Percentiles rank a stretch among this genome's conserved stretches.
Evolutionary conservation across 2,329 filamentous ascomycete species (phyloP).

Genomic region (Aphanoascus verrucosus): DNA sequence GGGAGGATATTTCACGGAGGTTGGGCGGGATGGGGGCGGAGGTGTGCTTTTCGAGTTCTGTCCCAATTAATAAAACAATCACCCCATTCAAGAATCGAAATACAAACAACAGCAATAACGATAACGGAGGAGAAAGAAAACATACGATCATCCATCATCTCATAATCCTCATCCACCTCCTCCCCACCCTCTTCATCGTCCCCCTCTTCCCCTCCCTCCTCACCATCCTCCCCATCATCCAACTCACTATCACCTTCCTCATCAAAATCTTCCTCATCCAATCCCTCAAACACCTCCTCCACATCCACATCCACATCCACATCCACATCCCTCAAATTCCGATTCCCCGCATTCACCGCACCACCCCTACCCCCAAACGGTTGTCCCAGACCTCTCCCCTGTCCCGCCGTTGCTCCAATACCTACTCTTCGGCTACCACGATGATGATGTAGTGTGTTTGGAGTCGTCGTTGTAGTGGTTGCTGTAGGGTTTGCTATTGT

Average conservation of each 20-base stretch:
- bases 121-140: neutral
- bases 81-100: too few species aligned
- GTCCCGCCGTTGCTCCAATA: neutral
- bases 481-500: neutral
- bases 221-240: slow-evolving; percentile 14
- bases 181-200: slow-evolving; percentile 19
- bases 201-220: slow-evolving; percentile 14
- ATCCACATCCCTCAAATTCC: neutral
- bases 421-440: neutral
- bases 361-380: neutral
- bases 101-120: neutral
- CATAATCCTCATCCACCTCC: slow-evolving; percentile 24
- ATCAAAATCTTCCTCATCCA: slow-evolving; percentile 12
- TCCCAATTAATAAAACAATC: too few species aligned
- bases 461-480: neutral
- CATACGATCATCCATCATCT: slow-evolving; percentile 27
- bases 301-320: too few species aligned
- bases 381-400: neutral
- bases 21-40: slow-evolving; percentile 31
- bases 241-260: slow-evolving; percentile 11
- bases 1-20: slow-evolving; percentile 53
- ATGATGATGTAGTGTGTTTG: neutral
- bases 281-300: neutral
- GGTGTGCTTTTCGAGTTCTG: slow-evolving; percentile 21
- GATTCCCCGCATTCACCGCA: neutral